These are phyloP conservation scores for Ophiostoma populinum DNA, from an alignment of 2,329 filamentous ascomycete genomes.

Conservation along the genomic window DNA sequence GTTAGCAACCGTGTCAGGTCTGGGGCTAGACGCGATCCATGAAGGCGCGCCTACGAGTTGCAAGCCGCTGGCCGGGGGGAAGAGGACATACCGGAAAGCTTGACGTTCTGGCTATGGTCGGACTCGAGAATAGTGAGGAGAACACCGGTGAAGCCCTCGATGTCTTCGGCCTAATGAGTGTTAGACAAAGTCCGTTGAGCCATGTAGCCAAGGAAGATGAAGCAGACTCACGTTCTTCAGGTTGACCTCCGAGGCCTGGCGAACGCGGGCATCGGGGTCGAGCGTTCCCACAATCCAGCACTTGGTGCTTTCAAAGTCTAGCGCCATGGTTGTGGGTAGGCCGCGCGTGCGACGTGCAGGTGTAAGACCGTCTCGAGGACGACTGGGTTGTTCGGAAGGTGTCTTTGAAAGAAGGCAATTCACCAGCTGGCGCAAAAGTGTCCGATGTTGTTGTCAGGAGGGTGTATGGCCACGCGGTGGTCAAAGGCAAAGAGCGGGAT, in stretches of 20 bases:
- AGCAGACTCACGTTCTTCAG: slow-evolving; percentile 54
- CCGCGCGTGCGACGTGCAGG: slow-evolving; percentile 17
- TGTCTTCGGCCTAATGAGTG: slow-evolving; percentile 58
- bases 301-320: slow-evolving; percentile 11
- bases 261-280: slow-evolving; percentile 22
- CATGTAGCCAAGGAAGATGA: neutral
- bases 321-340: slow-evolving; percentile 29
- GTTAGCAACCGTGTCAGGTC: too few species aligned
- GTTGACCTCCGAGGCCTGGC: slow-evolving; percentile 62
- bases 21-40: too few species aligned
- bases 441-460: neutral
- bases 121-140: slow-evolving; percentile 78
- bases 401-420: neutral
- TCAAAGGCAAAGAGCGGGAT: neutral
- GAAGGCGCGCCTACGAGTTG: too few species aligned
- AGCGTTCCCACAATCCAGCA: slow-evolving; percentile 12
- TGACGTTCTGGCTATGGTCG: slow-evolving; percentile 71
- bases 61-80: too few species aligned
- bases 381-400: neutral
- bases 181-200: slow-evolving; percentile 7
- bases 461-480: neutral
- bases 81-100: slow-evolving; percentile 71
- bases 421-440: neutral
- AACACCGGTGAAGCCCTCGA: slow-evolving; percentile 77
- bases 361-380: slow-evolving; percentile 2